These are phyloP conservation scores for Ramaria rubella DNA, from an alignment of 768 basidiomycete species.

Conservation along the genomic window DNA sequence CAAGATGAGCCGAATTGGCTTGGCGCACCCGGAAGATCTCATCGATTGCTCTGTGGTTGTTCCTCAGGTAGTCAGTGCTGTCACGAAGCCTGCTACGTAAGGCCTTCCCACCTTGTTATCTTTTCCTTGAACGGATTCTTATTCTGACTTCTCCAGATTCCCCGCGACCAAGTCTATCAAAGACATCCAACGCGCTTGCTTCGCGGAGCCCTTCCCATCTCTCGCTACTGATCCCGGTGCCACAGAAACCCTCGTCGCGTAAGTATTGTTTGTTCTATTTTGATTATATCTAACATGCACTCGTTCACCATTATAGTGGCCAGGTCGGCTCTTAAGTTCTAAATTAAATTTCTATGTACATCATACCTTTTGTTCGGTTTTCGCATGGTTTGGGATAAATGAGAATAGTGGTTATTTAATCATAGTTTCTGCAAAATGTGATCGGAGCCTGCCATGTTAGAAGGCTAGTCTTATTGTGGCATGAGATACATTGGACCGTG, in stretches of 20 bases:
- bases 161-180: slow-evolving; percentile 18
- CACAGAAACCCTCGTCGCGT: neutral
- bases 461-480: too few relatives aligned
- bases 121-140: too few relatives aligned
- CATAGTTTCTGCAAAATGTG: too few relatives aligned
- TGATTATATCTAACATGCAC: too few relatives aligned
- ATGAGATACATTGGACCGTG: too few relatives aligned
- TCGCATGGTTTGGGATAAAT: too few relatives aligned
- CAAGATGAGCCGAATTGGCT: neutral
- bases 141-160: slow-evolving; percentile 12
- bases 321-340: too few relatives aligned
- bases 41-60: slow-evolving; percentile 10
- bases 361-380: too few relatives aligned
- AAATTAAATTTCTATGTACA: too few relatives aligned
- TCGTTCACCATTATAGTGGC: too few relatives aligned
- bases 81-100: slow-evolving; percentile 1
- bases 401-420: too few relatives aligned
- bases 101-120: neutral
- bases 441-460: too few relatives aligned
- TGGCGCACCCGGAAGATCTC: neutral
- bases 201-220: slow-evolving; percentile 33
- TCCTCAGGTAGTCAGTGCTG: slow-evolving; percentile 13
- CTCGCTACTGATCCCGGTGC: slow-evolving; percentile 27
- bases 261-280: neutral
- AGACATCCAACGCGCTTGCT: slow-evolving; percentile 24